Evolutionary conservation across 2,329 filamentous ascomycete genomes (phyloP).

Genomic region (Xylaria sp.): DNA sequence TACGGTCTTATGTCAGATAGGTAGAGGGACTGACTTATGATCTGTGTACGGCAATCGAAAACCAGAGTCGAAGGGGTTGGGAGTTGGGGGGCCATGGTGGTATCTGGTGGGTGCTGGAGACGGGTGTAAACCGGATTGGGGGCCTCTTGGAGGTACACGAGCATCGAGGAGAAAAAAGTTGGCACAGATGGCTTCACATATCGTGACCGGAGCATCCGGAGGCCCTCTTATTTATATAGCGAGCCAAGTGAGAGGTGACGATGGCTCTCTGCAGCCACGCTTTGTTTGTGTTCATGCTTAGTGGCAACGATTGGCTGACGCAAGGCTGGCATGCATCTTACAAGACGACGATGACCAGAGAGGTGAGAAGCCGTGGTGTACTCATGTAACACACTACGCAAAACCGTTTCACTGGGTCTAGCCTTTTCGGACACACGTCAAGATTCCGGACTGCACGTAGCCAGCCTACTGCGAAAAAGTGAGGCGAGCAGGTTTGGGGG

Average conservation of each 20-base stretch:
- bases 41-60: conserved; percentile 37
- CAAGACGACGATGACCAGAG: conserved; percentile 1
- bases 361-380: not conserved
- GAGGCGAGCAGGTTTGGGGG: conserved; percentile 24
- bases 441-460: not conserved
- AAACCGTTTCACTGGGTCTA: conserved; percentile 6
- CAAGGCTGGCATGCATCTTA: conserved; percentile 11
- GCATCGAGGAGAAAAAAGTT: conserved; percentile 32
- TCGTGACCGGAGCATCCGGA: conserved; percentile 7
- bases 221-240: conserved; percentile 29
- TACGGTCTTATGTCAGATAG: conserved; percentile 6
- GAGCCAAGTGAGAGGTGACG: conserved; percentile 13
- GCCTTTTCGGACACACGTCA: not conserved
- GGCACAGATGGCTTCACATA: not conserved
- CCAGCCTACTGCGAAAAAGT: conserved; percentile 19
- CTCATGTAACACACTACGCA: conserved; percentile 5
- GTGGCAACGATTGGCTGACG: conserved; percentile 1
- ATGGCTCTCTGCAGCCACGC: conserved; percentile 31
- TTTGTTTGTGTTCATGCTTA: conserved; percentile 19
- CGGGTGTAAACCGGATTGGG: conserved; percentile 11
- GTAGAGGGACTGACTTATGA: conserved; percentile 33
- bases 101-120: conserved; percentile 19
- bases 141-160: conserved; percentile 32
- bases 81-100: conserved; percentile 29
- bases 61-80: conserved; percentile 10